phyloP scores from a whole-genome alignment of 257 asterid species.

The Solanum chiquidenum region DNA sequence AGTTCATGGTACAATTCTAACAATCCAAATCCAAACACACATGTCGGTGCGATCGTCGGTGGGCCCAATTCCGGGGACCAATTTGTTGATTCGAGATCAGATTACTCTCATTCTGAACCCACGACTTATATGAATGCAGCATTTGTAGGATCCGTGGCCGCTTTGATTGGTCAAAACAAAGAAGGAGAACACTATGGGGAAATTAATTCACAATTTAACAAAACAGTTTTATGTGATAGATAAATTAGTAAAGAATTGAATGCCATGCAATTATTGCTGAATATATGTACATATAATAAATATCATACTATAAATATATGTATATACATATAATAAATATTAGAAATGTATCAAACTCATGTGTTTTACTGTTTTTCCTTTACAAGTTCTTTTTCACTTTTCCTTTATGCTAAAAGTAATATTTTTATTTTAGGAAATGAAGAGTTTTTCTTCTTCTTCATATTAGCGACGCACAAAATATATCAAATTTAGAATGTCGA shows the following conservation, averaged over 20 bases:
- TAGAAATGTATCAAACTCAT: background rate
- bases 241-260: background rate
- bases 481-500: background rate
- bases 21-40: slow-evolving; percentile 52
- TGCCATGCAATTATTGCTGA: background rate
- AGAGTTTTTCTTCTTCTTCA: background rate
- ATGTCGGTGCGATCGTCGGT: slow-evolving; percentile 64
- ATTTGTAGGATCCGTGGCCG: slow-evolving; percentile 48
- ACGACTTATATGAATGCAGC: slow-evolving; percentile 73
- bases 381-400: background rate
- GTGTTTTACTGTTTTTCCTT: background rate
- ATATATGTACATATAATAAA: background rate
- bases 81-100: slow-evolving; percentile 47
- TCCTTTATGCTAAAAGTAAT: background rate
- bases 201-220: background rate
- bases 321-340: background rate
- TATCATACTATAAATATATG: background rate
- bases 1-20: slow-evolving; percentile 31
- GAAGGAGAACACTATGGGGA: background rate
- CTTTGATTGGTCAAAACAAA: slow-evolving; percentile 21
- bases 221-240: background rate
- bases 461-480: background rate
- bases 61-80: slow-evolving; percentile 54
- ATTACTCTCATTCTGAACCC: slow-evolving; percentile 51
- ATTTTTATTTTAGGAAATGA: background rate